A percentile compares a stretch with the other conserved stretches of the same genome.
Evolutionary conservation across 805 yeast species (phyloP).

Genomic region (Pichia occidentalis): DNA sequence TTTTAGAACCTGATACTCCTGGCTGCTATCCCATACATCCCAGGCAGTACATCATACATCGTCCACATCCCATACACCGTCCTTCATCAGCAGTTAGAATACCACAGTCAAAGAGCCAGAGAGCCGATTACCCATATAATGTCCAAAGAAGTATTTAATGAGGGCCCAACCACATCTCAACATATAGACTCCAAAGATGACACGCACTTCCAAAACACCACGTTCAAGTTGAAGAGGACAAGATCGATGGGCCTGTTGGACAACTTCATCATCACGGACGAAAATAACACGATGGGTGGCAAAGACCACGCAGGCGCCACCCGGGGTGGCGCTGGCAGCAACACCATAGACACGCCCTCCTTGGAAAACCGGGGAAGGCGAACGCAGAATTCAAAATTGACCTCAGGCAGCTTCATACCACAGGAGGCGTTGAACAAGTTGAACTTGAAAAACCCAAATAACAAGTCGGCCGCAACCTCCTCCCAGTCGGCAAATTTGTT

Average conservation of each 20-base stretch:
- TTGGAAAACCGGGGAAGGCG: not conserved
- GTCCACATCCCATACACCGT: not conserved
- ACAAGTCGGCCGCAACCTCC: not conserved
- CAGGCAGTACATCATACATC: not conserved
- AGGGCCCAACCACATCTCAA: conserved; percentile 59
- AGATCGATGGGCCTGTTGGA: conserved; percentile 77
- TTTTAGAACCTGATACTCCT: not conserved
- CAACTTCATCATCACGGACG: conserved; percentile 36
- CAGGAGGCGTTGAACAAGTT: conserved; percentile 9
- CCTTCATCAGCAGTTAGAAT: not conserved
- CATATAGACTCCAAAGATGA: conserved; percentile 67
- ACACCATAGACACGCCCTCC: no score
- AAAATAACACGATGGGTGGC: no score
- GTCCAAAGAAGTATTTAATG: conserved; percentile 37
- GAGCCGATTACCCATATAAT: conserved; percentile 8
- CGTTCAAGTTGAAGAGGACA: conserved; percentile 74
- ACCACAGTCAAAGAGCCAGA: no score
- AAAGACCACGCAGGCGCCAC: no score
- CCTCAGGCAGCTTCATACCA: conserved; percentile 9
- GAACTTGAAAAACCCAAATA: conserved; percentile 3
- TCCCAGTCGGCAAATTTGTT: not conserved
- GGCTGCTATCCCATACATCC: not conserved
- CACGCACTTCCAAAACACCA: conserved; percentile 59
- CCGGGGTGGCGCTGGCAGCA: no score
- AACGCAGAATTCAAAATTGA: conserved; percentile 7